Evolutionary conservation across 768 basidiomycete genomes (phyloP).

Genomic region (Dioszegia crocea): DNA sequence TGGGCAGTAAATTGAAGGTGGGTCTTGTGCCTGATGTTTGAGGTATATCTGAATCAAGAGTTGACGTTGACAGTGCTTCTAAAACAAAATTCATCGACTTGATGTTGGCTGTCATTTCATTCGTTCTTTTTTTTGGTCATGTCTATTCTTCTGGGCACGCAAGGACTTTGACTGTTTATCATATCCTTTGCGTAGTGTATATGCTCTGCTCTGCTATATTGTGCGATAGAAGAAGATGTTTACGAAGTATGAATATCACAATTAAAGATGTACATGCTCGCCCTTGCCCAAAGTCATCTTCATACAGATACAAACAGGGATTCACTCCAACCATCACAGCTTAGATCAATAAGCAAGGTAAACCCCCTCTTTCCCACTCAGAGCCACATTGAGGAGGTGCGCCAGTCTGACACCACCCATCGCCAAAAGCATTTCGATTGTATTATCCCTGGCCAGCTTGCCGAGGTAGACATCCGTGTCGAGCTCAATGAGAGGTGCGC

Average conservation of each 20-base stretch:
- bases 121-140: neutral
- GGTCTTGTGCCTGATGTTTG: conserved; percentile 6
- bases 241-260: too few relatives aligned
- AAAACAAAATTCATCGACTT: neutral
- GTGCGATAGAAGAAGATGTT: too few relatives aligned
- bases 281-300: neutral
- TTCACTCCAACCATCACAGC: neutral
- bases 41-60: neutral
- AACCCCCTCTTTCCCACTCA: conserved; percentile 45
- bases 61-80: conserved; percentile 11
- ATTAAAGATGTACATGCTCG: neutral
- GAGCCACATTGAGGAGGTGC: conserved; percentile 72
- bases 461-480: conserved; percentile 78
- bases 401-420: conserved; percentile 81
- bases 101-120: neutral
- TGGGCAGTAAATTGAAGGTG: conserved; percentile 37
- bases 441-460: conserved; percentile 60
- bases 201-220: neutral
- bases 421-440: conserved; percentile 76
- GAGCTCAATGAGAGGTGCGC: conserved; percentile 60
- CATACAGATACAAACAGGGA: neutral
- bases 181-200: too few relatives aligned
- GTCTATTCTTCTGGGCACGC: too few relatives aligned
- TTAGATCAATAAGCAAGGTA: conserved; percentile 19
- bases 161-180: too few relatives aligned